phyloP scores from a whole-genome alignment of 306 rosid genomes.

The Prunus dulcis region DNA sequence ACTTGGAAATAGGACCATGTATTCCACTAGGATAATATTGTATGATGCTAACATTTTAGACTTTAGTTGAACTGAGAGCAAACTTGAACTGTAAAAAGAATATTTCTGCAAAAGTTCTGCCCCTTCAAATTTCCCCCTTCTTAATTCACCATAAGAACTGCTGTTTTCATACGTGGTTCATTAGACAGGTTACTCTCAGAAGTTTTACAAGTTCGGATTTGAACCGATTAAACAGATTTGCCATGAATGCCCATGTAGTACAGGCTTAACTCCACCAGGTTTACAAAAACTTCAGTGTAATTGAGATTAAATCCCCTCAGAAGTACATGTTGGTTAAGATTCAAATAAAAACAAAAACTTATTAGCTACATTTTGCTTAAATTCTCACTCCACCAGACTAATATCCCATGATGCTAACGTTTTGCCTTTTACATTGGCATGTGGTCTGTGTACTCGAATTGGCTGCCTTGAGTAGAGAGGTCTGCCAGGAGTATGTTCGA shows the following conservation, averaged over 20 bases:
- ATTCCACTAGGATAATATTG: no score
- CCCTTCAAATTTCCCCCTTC: no score
- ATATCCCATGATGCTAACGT: not conserved
- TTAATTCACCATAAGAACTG: not conserved
- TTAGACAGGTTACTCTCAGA: not conserved
- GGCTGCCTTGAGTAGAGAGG: conserved; percentile 42
- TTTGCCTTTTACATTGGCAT: not conserved
- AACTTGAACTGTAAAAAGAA: no score
- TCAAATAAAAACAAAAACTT: no score
- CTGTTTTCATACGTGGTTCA: not conserved
- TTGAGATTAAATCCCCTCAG: no score
- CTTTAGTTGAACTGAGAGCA: no score
- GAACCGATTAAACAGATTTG: not conserved
- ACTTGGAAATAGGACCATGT: no score
- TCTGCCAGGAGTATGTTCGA: conserved; percentile 48
- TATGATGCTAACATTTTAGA: no score
- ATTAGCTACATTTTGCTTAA: no score
- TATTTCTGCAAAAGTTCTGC: no score
- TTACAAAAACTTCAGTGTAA: no score
- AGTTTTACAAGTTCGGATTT: not conserved
- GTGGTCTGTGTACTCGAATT: not conserved
- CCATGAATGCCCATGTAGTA: not conserved
- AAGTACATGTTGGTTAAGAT: no score
- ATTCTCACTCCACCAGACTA: not conserved
- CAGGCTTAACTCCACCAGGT: not conserved